A percentile compares a stretch with the other conserved stretches of the same genome.
Conservation (phyloP, 352 stramenopile genomes). For the Ochromonadaceae sp. region DNA sequence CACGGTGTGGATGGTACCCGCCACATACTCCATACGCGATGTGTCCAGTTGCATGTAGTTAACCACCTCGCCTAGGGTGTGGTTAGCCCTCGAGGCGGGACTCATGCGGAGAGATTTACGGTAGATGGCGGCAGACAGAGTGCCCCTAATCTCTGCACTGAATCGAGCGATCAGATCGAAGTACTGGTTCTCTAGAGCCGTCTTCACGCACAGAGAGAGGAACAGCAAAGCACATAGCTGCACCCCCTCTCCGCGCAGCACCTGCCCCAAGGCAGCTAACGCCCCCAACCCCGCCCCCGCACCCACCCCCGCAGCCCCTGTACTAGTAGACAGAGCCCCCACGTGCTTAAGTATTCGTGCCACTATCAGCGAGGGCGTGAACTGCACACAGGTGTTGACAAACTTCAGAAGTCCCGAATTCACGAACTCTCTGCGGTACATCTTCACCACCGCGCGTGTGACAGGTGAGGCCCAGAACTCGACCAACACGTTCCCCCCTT, state of each 20-base stretch:
- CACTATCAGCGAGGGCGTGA: constrained; percentile 28
- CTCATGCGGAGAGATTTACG: constrained; percentile 37
- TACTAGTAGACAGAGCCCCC: no score
- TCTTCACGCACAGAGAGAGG: constrained; percentile 18
- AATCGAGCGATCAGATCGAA: constrained; percentile 29
- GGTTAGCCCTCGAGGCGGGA: not conserved
- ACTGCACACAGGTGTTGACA: constrained; percentile 33
- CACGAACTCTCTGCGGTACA: constrained; percentile 10
- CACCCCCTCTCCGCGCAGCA: no score
- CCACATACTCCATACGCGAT: constrained; percentile 24
- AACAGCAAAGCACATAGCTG: no score
- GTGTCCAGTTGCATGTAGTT: constrained; percentile 34
- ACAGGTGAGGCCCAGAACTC: constrained; percentile 1
- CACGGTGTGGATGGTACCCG: constrained; percentile 25
- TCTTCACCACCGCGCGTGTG: not conserved
- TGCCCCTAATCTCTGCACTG: constrained; percentile 20
- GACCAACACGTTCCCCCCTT: not conserved
- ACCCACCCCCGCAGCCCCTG: no score
- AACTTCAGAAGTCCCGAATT: constrained; percentile 26
- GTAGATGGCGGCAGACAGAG: constrained; percentile 37
- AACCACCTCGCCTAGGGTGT: constrained; percentile 29
- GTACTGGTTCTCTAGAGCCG: constrained; percentile 35
- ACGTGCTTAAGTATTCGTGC: constrained; percentile 21
- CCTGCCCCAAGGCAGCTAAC: no score
- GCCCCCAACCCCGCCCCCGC: no score